Base-by-base conservation (phyloP, 1,284 basidiomycete genomes). In the Sporisorium graminicola region DNA sequence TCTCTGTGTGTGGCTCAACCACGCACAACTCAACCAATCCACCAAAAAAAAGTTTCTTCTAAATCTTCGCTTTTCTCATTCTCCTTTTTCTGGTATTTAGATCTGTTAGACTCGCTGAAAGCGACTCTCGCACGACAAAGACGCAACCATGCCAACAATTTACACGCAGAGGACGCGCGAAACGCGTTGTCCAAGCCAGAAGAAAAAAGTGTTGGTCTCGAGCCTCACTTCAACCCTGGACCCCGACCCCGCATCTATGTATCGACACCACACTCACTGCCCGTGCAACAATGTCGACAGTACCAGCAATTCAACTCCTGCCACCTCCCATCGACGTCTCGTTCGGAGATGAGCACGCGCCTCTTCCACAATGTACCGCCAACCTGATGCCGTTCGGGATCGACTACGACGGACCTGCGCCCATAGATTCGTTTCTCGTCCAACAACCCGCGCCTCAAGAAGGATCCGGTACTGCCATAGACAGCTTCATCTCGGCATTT, bases 381-480 rank as follows among this genome's bases (percentile, higher is more conserved):
- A 77, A 79, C 56, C 68, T 79, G 6, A 79, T 79, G 78, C 78
- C 78, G 9, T 74, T 79, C 49, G 53, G 51, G 59, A 72, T 79
- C 47, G 68, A 74, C 47, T 79, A 79, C 58, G 54, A 70, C 52
- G 78, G 78, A 10, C 60, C 69, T 0, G 78, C 78, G 0, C 74
- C 78, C 2, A 54, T 79, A 51, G 63, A 77, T 43, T 63, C 64
- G 18, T 79, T 77, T 35, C 58, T 79, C 53, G 63, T 77, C 13
- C 62, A 71, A 3, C 65, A 65, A 13, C 22, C 55, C 12, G 58
- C 69, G 0, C 16, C 65, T 14, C 40, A 43, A 3, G 14, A 26
- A n/a, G n/a, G n/a, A 24, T 44, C 49, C 16, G 16, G 37, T 24
- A 10, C n/a, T 22, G 24, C 35, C n/a, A 14, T 22, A 9, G 24